Conservation (phyloP, 2,329 filamentous ascomycete species). For the Aspergillus sp. region DNA sequence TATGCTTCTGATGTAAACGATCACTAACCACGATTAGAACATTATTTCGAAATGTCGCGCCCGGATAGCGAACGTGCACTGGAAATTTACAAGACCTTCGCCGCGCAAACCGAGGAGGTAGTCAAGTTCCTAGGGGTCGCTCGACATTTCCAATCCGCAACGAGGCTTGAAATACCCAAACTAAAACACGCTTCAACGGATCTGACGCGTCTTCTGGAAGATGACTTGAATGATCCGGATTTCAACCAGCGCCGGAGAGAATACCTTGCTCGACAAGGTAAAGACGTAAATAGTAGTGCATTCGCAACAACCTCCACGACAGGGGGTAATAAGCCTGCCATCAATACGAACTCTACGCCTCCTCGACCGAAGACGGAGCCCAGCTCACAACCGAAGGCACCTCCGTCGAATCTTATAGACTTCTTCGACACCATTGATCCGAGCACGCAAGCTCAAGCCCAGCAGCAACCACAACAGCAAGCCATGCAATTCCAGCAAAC, state of each 20-base stretch:
- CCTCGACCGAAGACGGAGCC: conserved; percentile 29
- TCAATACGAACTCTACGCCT: conserved; percentile 21
- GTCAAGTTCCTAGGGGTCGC: conserved; percentile 87
- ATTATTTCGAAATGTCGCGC: conserved; percentile 98
- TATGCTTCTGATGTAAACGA: neutral
- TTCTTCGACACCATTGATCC: conserved; percentile 94
- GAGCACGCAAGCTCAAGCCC: conserved; percentile 71
- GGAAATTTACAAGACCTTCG: conserved; percentile 88
- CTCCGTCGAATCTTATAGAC: conserved; percentile 75
- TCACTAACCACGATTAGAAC: conserved; percentile 56
- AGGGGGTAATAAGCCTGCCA: conserved; percentile 26
- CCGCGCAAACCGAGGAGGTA: conserved; percentile 86
- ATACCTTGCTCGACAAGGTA: conserved; percentile 83
- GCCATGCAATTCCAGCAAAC: conserved; percentile 43
- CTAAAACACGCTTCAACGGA: conserved; percentile 96
- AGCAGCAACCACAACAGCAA: conserved; percentile 30
- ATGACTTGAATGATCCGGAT: conserved; percentile 91
- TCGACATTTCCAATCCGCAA: conserved; percentile 87
- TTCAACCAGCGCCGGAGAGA: conserved; percentile 92
- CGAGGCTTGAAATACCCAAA: conserved; percentile 90
- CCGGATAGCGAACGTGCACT: conserved; percentile 89
- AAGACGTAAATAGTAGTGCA: conserved; percentile 47
- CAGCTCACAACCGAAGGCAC: conserved; percentile 35
- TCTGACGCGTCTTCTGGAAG: conserved; percentile 82
- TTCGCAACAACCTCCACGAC: conserved; percentile 14